Evolutionary conservation across 2,329 filamentous ascomycete genomes (phyloP).

Genomic region (Aspergillus fumigatus): DNA sequence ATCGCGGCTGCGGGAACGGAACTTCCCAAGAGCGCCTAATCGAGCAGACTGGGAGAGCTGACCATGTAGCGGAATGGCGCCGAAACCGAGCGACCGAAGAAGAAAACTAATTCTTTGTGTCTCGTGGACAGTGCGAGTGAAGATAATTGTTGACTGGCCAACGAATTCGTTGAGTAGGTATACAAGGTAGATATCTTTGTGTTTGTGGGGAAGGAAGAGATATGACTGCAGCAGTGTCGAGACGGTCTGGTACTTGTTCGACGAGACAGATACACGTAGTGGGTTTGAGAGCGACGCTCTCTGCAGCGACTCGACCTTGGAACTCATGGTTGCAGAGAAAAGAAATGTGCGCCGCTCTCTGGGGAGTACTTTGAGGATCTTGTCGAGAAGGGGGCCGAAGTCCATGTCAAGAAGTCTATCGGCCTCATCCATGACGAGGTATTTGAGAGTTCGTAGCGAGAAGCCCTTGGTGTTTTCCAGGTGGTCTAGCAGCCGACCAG

Average conservation of each 20-base stretch:
- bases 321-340: constrained; percentile 91
- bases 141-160: constrained; percentile 84
- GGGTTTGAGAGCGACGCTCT: constrained; percentile 83
- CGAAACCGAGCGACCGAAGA: constrained; percentile 77
- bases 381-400: constrained; percentile 88
- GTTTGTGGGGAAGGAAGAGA: constrained; percentile 76
- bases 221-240: constrained; percentile 82
- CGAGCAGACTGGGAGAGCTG: constrained; percentile 84
- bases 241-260: constrained; percentile 85
- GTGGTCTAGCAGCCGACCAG: constrained; percentile 83
- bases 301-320: constrained; percentile 88
- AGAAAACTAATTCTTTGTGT: constrained; percentile 81
- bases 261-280: constrained; percentile 73
- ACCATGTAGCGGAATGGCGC: constrained; percentile 87
- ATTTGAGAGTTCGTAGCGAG: constrained; percentile 73
- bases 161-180: constrained; percentile 80
- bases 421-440: constrained; percentile 92
- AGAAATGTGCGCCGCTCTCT: constrained; percentile 74
- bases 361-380: constrained; percentile 84
- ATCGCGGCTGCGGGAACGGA: constrained; percentile 71
- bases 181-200: constrained; percentile 88
- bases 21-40: constrained; percentile 84
- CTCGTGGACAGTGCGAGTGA: constrained; percentile 88
- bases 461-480: constrained; percentile 97
- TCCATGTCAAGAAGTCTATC: constrained; percentile 89